Conservation (phyloP, 805 yeast species). For the Teunomyces aglyptinius region DNA sequence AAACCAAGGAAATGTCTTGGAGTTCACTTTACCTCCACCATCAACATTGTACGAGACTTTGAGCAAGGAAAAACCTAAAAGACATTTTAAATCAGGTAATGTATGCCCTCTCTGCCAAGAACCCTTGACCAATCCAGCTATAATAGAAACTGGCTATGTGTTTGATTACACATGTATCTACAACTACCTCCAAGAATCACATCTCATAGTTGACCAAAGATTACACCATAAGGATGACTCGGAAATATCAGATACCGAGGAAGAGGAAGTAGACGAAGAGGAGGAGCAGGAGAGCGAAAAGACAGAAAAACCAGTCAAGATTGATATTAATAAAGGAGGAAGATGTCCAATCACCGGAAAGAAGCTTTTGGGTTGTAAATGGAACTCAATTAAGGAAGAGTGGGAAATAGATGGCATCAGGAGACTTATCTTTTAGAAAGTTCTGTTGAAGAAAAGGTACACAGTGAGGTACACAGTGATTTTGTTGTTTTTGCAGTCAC, state of each 20-base stretch:
- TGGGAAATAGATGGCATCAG: constrained; percentile 80
- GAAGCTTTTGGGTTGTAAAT: constrained; percentile 67
- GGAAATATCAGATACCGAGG: constrained; percentile 17
- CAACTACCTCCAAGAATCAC: constrained; percentile 53
- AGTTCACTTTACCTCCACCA: constrained; percentile 51
- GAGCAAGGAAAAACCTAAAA: constrained; percentile 15
- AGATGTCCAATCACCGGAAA: constrained; percentile 83
- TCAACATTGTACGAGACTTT: constrained; percentile 21
- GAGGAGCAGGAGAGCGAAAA: constrained; percentile 10
- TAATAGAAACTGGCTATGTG: constrained; percentile 88
- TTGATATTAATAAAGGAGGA: constrained; percentile 52
- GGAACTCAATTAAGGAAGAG: constrained; percentile 51
- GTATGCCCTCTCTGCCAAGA: constrained; percentile 71
- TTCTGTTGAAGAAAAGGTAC: no score
- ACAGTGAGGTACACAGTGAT: not conserved
- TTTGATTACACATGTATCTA: constrained; percentile 87
- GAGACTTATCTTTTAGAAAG: constrained; percentile 56
- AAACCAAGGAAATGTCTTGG: constrained; percentile 44
- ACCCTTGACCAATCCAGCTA: constrained; percentile 71
- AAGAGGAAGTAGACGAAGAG: constrained; percentile 7
- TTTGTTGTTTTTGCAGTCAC: not conserved
- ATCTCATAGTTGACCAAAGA: constrained; percentile 24
- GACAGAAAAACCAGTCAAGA: constrained; percentile 6
- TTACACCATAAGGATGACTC: constrained; percentile 12
- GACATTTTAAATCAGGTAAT: constrained; percentile 28